Base-by-base conservation (phyloP, 306 rosid genomes). In the Prosopis cineraria region DNA sequence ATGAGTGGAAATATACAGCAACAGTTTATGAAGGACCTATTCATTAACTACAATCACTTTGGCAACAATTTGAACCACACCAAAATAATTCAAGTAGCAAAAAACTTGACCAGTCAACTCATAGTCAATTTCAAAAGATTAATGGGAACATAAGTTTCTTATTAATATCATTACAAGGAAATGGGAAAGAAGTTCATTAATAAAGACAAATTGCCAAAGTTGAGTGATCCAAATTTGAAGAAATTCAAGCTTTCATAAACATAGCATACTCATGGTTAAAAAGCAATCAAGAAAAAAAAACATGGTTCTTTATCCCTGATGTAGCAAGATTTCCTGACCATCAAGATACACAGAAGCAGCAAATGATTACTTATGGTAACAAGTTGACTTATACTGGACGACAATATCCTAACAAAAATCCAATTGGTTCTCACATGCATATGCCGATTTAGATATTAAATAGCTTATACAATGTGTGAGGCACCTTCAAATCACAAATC, bases 1-100 rank as follows among this genome's bases (percentile, higher is more conserved):
- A 39, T 17, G 22, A 27, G 39, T 77, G 80, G 80, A 25, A 37
- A 39, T 68, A 39, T 41, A 20, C n/a, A 55, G 27, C 45, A 41
- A 45, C 6, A 14, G 24, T 78, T n/a, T 78, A n/a, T 10, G 24
- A 19, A 50, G 48, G 75, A 68, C 3, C 47, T 22, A 17, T 43
- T 58, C 47, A 4, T 13, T 22, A 31, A 25, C 20, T 37, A 40
- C 37, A 68, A 68, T 22, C 10, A 31, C 69, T 70, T 48, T 50
- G 6, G 14, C 33, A 29, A 39, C 68, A 53, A 56, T 39, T 68
- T 0, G 45, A 39, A 45, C 34, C 20, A 4, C 34, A 48, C 10
- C 67, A 68, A 53, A 8, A 6, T 22, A 78, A 41, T 43, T 30
- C 6, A 55, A 52, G 17, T 50, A 25, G 56, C 20, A 77, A 60